Evolutionary conservation across 2,329 filamentous ascomycete genomes (phyloP).

Genomic region (Claviceps sp.): DNA sequence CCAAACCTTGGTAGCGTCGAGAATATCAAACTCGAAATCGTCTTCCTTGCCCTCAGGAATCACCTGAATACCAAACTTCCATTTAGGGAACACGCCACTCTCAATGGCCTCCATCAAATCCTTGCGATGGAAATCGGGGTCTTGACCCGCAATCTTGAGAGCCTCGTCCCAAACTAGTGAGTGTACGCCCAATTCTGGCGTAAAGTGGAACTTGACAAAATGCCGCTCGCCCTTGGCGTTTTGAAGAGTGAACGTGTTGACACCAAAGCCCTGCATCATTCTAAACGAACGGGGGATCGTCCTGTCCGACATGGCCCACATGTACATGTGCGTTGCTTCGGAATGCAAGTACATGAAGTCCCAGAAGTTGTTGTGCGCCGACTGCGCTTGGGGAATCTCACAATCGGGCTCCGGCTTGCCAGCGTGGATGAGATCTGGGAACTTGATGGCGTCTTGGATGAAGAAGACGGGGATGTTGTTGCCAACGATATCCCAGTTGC

Average conservation of each 20-base stretch:
- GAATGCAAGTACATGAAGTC: constrained; percentile 52
- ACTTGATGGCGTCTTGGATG: constrained; percentile 60
- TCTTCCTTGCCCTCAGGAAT: constrained; percentile 59
- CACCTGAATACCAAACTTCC: constrained; percentile 73
- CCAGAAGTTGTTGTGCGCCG: constrained; percentile 66
- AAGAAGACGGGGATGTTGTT: constrained; percentile 8
- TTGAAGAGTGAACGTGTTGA: constrained; percentile 61
- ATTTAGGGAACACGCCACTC: constrained; percentile 56
- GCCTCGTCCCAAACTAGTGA: constrained; percentile 71
- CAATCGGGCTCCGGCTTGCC: constrained; percentile 42
- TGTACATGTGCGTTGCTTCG: constrained; percentile 65
- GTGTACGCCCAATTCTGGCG: constrained; percentile 60
- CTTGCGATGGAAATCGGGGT: constrained; percentile 72
- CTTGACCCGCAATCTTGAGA: constrained; percentile 58
- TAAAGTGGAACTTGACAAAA: constrained; percentile 71
- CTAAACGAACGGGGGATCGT: constrained; percentile 61
- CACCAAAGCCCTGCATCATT: constrained; percentile 80
- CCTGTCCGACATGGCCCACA: constrained; percentile 68
- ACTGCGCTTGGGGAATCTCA: constrained; percentile 58
- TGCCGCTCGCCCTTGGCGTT: constrained; percentile 55
- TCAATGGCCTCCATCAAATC: constrained; percentile 65
- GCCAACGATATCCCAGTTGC: constrained; percentile 8
- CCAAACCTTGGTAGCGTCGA: constrained; percentile 80
- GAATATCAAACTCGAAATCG: constrained; percentile 73
- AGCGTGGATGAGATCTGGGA: constrained; percentile 50